phyloP scores from a whole-genome alignment of 2,329 filamentous ascomycete species.

The Epichloe sibirici region DNA sequence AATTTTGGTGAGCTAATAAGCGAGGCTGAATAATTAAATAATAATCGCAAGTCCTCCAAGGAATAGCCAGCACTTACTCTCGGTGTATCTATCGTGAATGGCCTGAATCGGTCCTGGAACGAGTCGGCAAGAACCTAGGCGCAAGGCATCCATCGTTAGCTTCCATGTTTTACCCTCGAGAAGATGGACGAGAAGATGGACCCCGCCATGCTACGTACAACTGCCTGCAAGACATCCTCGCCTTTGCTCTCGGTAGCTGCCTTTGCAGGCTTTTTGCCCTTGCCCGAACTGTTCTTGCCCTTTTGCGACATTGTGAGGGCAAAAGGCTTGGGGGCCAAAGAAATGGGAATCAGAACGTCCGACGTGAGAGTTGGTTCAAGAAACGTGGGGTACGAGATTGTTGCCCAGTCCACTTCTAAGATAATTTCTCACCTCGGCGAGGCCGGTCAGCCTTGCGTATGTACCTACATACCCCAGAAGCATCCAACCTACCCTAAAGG shows the following conservation, averaged over 20 bases:
- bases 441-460: neutral
- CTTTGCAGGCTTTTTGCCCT: conserved; percentile 42
- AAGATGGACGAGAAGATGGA: conserved; percentile 1
- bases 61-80: conserved; percentile 40
- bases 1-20: neutral
- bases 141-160: conserved; percentile 10
- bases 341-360: neutral
- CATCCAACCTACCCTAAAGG: neutral
- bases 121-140: conserved; percentile 77
- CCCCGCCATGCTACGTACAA: conserved; percentile 30
- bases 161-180: neutral
- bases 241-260: conserved; percentile 39
- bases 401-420: neutral
- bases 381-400: neutral
- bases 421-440: conserved; percentile 1
- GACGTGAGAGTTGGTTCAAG: conserved; percentile 7
- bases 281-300: conserved; percentile 28
- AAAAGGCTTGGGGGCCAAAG: conserved; percentile 1
- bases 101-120: conserved; percentile 83
- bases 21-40: too few relatives aligned
- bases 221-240: conserved; percentile 46
- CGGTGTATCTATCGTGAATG: conserved; percentile 79
- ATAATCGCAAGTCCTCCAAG: too few relatives aligned
- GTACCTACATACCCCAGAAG: neutral
- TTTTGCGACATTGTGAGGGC: conserved; percentile 32